phyloP scores from a whole-genome alignment of 2,329 filamentous ascomycete species.

The Mycosphaerelloides madeirae region DNA sequence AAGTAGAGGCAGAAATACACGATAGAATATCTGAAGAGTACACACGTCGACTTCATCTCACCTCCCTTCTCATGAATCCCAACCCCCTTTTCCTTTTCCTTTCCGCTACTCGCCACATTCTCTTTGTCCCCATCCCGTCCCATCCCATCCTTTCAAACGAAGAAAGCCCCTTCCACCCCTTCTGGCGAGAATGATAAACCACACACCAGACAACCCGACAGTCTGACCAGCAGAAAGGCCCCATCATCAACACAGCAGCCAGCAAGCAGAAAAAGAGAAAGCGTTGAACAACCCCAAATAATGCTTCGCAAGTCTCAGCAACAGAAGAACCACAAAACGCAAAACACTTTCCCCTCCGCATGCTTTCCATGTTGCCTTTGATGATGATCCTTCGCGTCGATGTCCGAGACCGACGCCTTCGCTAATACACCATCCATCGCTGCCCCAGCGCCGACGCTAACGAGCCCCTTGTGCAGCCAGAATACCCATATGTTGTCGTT shows the following conservation, averaged over 20 bases:
- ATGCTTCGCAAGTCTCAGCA: background rate
- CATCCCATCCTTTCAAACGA: background rate
- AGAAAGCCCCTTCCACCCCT: background rate
- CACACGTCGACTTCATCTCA: no score
- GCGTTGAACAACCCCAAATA: background rate
- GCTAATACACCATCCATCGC: constrained; percentile 21
- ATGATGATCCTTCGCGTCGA: constrained; percentile 16
- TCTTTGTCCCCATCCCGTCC: background rate
- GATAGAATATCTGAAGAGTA: no score
- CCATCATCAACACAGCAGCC: no score
- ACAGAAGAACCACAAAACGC: background rate
- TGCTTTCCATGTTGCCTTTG: constrained; percentile 8
- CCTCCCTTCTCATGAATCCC: no score
- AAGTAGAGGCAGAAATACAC: no score
- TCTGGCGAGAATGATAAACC: background rate
- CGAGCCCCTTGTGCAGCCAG: constrained; percentile 18
- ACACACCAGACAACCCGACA: background rate
- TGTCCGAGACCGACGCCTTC: constrained; percentile 14
- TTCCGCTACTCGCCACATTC: no score
- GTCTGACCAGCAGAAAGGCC: constrained; percentile 11
- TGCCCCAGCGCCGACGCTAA: constrained; percentile 23
- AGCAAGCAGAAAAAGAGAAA: background rate
- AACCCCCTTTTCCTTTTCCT: no score
- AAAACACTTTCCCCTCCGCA: background rate
- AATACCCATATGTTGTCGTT: constrained; percentile 25